phyloP scores from a whole-genome alignment of 805 yeast genomes.

The Candida schatavii region DNA sequence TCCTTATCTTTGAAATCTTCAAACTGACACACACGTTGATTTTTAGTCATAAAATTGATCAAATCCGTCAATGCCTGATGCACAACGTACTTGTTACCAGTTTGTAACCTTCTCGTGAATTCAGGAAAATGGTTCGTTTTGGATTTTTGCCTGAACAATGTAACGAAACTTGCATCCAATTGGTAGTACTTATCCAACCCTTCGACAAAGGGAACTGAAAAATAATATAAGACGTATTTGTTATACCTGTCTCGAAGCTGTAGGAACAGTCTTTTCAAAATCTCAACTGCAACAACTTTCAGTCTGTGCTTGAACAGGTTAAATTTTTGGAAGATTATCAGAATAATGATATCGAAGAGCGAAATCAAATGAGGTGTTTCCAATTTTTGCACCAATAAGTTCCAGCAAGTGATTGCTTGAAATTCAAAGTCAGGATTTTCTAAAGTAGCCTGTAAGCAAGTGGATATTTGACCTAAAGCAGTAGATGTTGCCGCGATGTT shows the following conservation, averaged over 20 bases:
- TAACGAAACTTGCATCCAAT: slow-evolving; percentile 22
- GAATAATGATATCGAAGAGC: slow-evolving; percentile 69
- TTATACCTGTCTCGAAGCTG: slow-evolving; percentile 31
- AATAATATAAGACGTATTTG: slow-evolving; percentile 50
- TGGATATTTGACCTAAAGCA: slow-evolving; percentile 80
- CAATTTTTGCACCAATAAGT: slow-evolving; percentile 54
- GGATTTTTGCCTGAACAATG: slow-evolving; percentile 29
- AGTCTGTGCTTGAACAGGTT: slow-evolving; percentile 46
- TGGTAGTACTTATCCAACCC: slow-evolving; percentile 27
- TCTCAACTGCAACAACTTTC: slow-evolving; percentile 48
- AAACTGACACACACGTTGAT: slow-evolving; percentile 47
- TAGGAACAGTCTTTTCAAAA: slow-evolving; percentile 39
- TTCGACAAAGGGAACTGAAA: slow-evolving; percentile 48
- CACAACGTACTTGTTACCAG: slow-evolving; percentile 69
- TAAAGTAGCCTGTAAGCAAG: slow-evolving; percentile 78
- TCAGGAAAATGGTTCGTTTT: slow-evolving; percentile 44
- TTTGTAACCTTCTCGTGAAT: slow-evolving; percentile 52
- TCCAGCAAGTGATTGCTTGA: slow-evolving; percentile 68
- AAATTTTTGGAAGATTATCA: slow-evolving; percentile 73
- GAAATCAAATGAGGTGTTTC: slow-evolving; percentile 57
- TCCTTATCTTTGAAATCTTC: slow-evolving; percentile 39
- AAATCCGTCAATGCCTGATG: slow-evolving; percentile 69
- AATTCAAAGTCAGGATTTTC: slow-evolving; percentile 59
- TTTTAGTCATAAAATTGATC: slow-evolving; percentile 47
- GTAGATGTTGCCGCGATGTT: slow-evolving; percentile 51